Evolutionary conservation across 1,139 yeast species (phyloP).

Genomic region (Suzukiozyma palmioleophila): DNA sequence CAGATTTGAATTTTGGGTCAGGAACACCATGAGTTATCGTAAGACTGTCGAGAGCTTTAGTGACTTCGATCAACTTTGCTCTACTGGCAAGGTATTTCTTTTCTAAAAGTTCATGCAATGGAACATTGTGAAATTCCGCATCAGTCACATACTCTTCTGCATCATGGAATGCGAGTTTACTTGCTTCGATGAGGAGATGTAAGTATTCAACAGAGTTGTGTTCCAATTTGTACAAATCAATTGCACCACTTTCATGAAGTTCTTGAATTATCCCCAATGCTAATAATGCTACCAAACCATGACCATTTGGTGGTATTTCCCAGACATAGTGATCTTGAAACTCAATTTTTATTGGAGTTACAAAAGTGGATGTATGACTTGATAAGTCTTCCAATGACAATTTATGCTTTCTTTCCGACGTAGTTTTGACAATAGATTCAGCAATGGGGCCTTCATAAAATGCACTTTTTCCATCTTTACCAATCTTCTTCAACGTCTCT

Average conservation of each 20-base stretch:
- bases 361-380: conserved; percentile 53
- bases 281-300: conserved; percentile 68
- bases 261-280: conserved; percentile 64
- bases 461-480: conserved; percentile 55
- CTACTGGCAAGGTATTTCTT: conserved; percentile 46
- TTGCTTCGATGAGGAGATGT: conserved; percentile 64
- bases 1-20: conserved; percentile 60
- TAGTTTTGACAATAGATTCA: conserved; percentile 54
- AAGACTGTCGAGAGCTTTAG: conserved; percentile 37
- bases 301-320: conserved; percentile 83
- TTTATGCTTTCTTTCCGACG: conserved; percentile 51
- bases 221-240: conserved; percentile 42
- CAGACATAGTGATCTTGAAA: conserved; percentile 46
- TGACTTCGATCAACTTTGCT: conserved; percentile 41
- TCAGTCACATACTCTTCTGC: conserved; percentile 75
- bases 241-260: conserved; percentile 42
- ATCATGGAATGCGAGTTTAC: conserved; percentile 71
- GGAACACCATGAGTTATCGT: conserved; percentile 54
- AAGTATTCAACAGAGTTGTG: conserved; percentile 73
- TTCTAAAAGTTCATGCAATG: conserved; percentile 32
- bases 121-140: conserved; percentile 39
- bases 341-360: conserved; percentile 55
- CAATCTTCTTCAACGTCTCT: conserved; percentile 47
- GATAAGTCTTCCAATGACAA: conserved; percentile 53
- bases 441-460: conserved; percentile 70